Evolutionary conservation across 768 basidiomycete species (phyloP), one percentile per base, ranked within the genome.

Genomic region (Dendrothele bispora): DNA sequence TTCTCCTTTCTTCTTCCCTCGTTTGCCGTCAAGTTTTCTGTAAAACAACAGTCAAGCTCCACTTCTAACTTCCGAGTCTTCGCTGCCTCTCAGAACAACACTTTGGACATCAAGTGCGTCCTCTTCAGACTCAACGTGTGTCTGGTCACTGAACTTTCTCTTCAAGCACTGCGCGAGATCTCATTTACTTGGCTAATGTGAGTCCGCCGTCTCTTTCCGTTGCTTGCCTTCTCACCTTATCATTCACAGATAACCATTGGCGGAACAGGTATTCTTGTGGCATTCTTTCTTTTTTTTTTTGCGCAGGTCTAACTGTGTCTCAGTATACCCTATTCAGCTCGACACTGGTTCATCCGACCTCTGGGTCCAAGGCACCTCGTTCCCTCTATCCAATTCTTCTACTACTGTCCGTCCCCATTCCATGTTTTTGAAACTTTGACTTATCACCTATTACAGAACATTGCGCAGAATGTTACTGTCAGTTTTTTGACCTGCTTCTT

Each of bases 291-390:
- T 26, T 25, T 34, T 43, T 40, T 22, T 27, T 43, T 43, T 20
- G 25, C 42, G 24, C 35, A n/a, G 26, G 46, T 52, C 51, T 42
- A 55, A 41, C 32, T 25, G 15, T 21, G 14, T 22, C 38, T 1
- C 52, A 91, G 89, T 73, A 14, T 88, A 85, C 63, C 67, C 76
- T 40, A 79, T 91, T 12, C 91, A 93, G 62, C 69, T 93, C 39
- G 91, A 93, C 66, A 91, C 89, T 2, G 91, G 91, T 51, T 91
- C 89, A 8, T 86, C 80, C 53, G 91, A 93, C 66, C 74, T 93
- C 25, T 91, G 89, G 83, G 74, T 88, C 43, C 68, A 78, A 52
- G 75, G 77, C 18, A 51, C 67, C 26, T 60, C 62, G 2, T 66
- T 67, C 29, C 74, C 81, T 12, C 61, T 83, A 50, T 79, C 83